Base-by-base conservation (phyloP, 768 basidiomycete genomes). In the Kwoniella heveanensis region DNA sequence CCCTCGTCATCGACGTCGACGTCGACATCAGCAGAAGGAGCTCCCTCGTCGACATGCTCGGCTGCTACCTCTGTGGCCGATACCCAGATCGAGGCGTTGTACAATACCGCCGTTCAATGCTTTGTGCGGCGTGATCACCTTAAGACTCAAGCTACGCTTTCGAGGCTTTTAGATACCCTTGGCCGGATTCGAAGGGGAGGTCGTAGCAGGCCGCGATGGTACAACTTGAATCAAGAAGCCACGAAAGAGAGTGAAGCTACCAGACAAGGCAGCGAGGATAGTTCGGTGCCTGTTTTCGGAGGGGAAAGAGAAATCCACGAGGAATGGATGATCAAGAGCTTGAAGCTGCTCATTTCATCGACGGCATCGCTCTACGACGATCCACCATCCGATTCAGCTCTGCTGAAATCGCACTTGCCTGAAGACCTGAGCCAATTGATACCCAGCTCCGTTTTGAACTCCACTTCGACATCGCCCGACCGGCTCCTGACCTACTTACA, bases 81-180 rank as follows among this genome's bases (percentile, higher is more conserved):
- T 56, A 32, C 72, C 1, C 55, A 56, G 17, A 55, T 72, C 44
- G 76, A 77, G 25, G 21, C 68, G 25, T 50, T 71, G 44, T 77
- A 77, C 62, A 73, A 74, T 51, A 66, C 67, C n/a, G 71, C 76
- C 32, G 69, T 71, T 39, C 73, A 77, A 57, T 66, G 73, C 21
- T 77, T 77, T 56, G 69, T 77, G 24, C 64, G 71, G 0, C 56
- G 73, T 24, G 73, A 77, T 58, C 73, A 77, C 47, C 27, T 57
- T 59, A 71, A 70, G 54, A 69, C 73, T 4, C 66, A 73, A 26
- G 57, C 68, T 24, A 61, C 70, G 2, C 64, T 76, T 2, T 22
- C 51, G 8, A 52, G 66, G 22, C 48, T 75, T 17, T 48, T 70
- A 21, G 30, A 26, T 54, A 64, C 7, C 8, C 46, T 54, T 26